Evolutionary conservation across 2,329 filamentous ascomycete genomes (phyloP), one percentile per base, ranked within the genome.

Genomic region (Cladobotryum protrusum): DNA sequence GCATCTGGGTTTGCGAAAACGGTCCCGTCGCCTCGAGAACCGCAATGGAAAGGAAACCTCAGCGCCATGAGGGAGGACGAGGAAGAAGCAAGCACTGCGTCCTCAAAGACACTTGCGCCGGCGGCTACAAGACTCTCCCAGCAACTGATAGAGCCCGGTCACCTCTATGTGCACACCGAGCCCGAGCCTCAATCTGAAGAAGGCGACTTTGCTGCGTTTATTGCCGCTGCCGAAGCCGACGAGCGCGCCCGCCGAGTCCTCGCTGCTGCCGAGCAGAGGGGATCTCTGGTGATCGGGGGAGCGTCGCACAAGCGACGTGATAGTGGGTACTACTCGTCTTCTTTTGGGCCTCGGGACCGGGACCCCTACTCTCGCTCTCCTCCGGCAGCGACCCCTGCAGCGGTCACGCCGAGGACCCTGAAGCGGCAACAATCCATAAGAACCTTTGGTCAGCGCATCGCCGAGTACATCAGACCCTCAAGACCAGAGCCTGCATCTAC

Each of bases 121-220:
- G 19, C 14, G 32, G 9, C 17, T 12, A 19, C 8, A 17, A 34
- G 17, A 11, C 15, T 19, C 15, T 35, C 43, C 20, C 29, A 19
- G 13, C 13, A 17, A 13, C 17, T 41, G 17, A 45, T 45, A 8
- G 20, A 8, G 6, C 20, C 43, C 13, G 50, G 50, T 42, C 50
- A 52, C n/a, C 42, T 48, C 11, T 52, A 45, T n/a, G 33, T 48
- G 36, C 41, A 48, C 18, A 20, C 41, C 5, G 41, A 45, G 8
- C 18, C 37, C 19, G 18, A 33, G 8, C 15, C 43, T 36, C 24
- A 34, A 43, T 37, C 51, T 20, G 51, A 29, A 8, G 24, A 8
- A 29, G 24, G 33, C 46, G 61, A 63, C 52, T 63, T 56, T 39
- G 47, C 50, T 6, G 42, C 54, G 11, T 62, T 62, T 47, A 48